phyloP scores from a whole-genome alignment of 495 filamentous ascomycete genomes.

The Ramalina peruviana region DNA sequence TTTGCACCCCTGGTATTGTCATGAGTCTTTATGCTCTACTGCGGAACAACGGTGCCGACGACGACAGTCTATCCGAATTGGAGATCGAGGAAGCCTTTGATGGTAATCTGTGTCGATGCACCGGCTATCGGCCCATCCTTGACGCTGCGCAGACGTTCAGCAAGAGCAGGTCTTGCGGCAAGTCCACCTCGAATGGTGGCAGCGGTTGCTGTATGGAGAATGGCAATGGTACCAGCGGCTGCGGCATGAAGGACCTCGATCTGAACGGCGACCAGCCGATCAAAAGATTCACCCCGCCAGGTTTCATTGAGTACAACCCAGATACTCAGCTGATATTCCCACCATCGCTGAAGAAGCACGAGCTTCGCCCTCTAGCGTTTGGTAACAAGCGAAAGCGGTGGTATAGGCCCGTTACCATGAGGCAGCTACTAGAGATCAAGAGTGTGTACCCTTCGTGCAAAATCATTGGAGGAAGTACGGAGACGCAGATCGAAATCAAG shows the following conservation, averaged over 20 bases:
- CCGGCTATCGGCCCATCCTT: conserved; percentile 85
- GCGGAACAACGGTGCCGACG: conserved; percentile 36
- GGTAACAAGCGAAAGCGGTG: conserved; percentile 92
- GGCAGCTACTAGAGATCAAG: conserved; percentile 87
- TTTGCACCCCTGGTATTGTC: conserved; percentile 95
- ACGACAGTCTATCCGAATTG: conserved; percentile 49
- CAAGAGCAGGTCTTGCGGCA: conserved; percentile 26
- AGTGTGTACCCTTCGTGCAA: conserved; percentile 72
- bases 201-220: conserved; percentile 43
- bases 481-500: conserved; percentile 96
- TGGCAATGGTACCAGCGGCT: conserved; percentile 32
- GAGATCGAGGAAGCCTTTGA: conserved; percentile 86
- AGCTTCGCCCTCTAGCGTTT: conserved; percentile 69
- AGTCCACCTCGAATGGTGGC: conserved; percentile 31
- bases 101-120: conserved; percentile 91
- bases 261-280: conserved; percentile 34
- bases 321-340: conserved; percentile 95
- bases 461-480: conserved; percentile 88
- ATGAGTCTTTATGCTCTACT: conserved; percentile 86
- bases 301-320: conserved; percentile 85
- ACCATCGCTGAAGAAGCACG: conserved; percentile 64
- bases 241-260: conserved; percentile 37
- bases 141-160: conserved; percentile 64
- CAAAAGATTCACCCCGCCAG: conserved; percentile 63
- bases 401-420: conserved; percentile 77